Conservation (phyloP, 2,329 filamentous ascomycete species). For the Exophiala sideris region DNA sequence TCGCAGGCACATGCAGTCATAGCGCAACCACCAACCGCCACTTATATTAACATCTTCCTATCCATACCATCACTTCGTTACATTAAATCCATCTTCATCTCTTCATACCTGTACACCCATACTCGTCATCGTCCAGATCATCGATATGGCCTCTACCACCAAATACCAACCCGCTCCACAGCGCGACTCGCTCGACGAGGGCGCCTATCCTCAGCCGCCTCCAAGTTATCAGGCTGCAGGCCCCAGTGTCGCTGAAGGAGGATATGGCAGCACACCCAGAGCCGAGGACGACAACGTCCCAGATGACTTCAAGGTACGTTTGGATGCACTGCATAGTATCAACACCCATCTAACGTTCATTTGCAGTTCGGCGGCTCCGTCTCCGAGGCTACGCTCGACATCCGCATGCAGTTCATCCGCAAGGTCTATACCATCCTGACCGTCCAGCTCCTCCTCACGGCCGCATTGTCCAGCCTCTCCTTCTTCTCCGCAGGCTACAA, state of each 20-base stretch:
- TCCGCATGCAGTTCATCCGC: constrained; percentile 93
- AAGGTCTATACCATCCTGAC: constrained; percentile 98
- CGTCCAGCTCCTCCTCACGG: constrained; percentile 85
- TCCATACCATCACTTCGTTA: not conserved
- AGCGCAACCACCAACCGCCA: not conserved
- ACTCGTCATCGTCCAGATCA: not conserved
- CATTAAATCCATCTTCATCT: not conserved
- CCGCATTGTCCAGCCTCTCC: constrained; percentile 73
- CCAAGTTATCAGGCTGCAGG: constrained; percentile 72
- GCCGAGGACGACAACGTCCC: constrained; percentile 86
- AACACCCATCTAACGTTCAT: not conserved
- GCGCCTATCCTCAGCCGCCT: constrained; percentile 69
- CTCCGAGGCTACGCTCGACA: constrained; percentile 88
- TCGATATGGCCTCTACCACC: constrained; percentile 39
- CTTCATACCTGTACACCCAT: not conserved
- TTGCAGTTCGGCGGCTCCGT: constrained; percentile 86
- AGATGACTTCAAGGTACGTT: constrained; percentile 85
- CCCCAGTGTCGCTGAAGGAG: constrained; percentile 57
- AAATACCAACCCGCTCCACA: constrained; percentile 82
- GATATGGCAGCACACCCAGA: constrained; percentile 52
- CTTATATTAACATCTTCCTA: not conserved
- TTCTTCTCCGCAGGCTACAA: constrained; percentile 82
- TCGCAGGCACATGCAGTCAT: constrained; percentile 9
- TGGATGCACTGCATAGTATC: constrained; percentile 16
- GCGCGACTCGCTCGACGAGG: constrained; percentile 78